Evolutionary conservation across 2,329 filamentous ascomycete species (phyloP), one percentile per base, ranked within the genome.

Genomic region (Lecanicillium sp.): DNA sequence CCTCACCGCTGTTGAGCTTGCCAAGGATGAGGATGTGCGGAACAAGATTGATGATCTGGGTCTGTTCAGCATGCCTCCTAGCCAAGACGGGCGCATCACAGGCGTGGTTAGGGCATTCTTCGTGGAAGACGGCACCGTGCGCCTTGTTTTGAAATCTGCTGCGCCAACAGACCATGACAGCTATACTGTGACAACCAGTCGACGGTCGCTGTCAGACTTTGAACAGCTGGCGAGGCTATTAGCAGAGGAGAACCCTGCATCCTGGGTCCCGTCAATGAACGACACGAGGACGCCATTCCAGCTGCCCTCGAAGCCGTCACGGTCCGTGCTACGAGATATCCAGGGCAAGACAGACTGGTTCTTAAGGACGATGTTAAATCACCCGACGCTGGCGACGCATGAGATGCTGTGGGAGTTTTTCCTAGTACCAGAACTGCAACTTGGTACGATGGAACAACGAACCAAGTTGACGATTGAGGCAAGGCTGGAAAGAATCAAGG

Each of bases 371-470:
- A 73, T 98, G 46, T 72, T 98, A 18, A 72, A 77, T 8, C 92
- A 98, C 54, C 84, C 90, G 4, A 97, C 92, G 0, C 96, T 98
- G 56, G 77, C 87, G 1, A 95, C 87, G 1, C 94, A 98, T 55
- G 92, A 98, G 64, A 87, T 97, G 74, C 73, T 98, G 3, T 98
- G 92, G 94, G 92, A 98, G 53, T 98, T 98, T 64, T 95, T 98
- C 61, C 73, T 98, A 1, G 89, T 98, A 11, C 92, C 92, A 2
- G 92, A 98, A 49, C 78, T 98, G 36, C 87, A 95, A 56, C 75
- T 86, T 0, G 80, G 87, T 15, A 87, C 89, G 77, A 90, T 97
- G 72, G 83, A 86, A 38, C 83, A 94, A 58, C 79, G 92, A 36
- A 94, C 86, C 46, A 79, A 80, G 40, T 78, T 88, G 45, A 98